A percentile compares a stretch with the other conserved stretches of the same genome.
These are phyloP conservation scores for Aplosporella prunicola DNA, from an alignment of 2,329 filamentous ascomycete species.

Conservation along the genomic window DNA sequence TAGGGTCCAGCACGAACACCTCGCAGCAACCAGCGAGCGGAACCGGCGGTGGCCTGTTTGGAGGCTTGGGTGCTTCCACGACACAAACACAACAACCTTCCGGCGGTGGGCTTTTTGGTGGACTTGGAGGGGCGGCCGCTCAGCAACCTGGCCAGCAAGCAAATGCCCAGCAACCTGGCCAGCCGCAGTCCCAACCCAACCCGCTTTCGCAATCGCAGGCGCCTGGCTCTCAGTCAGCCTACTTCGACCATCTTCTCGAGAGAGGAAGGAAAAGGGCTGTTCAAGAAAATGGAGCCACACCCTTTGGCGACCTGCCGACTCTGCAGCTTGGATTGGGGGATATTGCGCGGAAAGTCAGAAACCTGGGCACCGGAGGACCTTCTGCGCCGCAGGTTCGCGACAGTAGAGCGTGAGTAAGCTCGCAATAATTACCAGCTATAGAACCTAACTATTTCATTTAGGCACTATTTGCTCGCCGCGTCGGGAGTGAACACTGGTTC, in stretches of 20 bases:
- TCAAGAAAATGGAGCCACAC: conserved; percentile 49
- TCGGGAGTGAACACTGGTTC: conserved; percentile 84
- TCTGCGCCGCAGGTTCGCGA: conserved; percentile 35
- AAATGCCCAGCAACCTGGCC: conserved; percentile 18
- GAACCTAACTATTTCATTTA: conserved; percentile 29
- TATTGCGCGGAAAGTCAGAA: conserved; percentile 66
- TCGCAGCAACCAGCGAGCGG: conserved; percentile 16
- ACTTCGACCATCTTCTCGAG: conserved; percentile 56
- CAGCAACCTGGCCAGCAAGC: conserved; percentile 16
- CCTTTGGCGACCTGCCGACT: conserved; percentile 70
- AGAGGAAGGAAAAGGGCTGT: conserved; percentile 58
- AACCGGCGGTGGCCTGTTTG: conserved; percentile 10
- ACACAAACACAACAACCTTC: background rate
- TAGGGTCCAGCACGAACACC: background rate
- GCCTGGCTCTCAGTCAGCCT: conserved; percentile 41
- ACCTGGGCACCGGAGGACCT: conserved; percentile 64
- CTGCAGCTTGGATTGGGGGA: conserved; percentile 88
- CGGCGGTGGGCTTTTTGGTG: conserved; percentile 3
- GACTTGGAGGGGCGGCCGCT: conserved; percentile 1
- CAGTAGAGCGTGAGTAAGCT: conserved; percentile 36
- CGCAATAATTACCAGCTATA: background rate
- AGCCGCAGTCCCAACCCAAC: conserved; percentile 18
- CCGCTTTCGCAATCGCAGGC: conserved; percentile 25
- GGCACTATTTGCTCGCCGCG: conserved; percentile 84
- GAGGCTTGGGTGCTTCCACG: conserved; percentile 4